Evolutionary conservation across 2,329 filamentous ascomycete species (phyloP).

Genomic region (Colletotrichum sidae): DNA sequence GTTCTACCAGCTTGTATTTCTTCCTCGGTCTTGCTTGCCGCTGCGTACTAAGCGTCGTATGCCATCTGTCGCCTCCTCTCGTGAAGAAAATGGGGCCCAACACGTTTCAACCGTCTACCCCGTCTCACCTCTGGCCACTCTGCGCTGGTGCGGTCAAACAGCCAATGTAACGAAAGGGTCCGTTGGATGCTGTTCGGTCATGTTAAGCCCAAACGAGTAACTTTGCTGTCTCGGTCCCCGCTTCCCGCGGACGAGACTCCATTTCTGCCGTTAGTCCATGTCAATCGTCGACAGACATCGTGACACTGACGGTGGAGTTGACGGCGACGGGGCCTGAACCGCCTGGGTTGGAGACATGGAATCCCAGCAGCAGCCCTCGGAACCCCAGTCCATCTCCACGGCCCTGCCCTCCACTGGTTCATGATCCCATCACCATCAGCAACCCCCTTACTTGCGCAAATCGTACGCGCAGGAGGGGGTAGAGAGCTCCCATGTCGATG

Average conservation of each 20-base stretch:
- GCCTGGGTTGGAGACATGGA: constrained; percentile 19
- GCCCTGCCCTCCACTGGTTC: constrained; percentile 26
- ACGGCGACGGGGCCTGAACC: constrained; percentile 1
- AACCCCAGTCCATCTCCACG: constrained; percentile 23
- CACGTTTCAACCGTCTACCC: constrained; percentile 24
- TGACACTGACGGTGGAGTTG: constrained; percentile 28
- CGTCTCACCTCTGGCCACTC: constrained; percentile 14
- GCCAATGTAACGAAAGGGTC: background rate
- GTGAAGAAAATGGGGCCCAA: constrained; percentile 3
- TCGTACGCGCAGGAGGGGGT: background rate
- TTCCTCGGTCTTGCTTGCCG: no score
- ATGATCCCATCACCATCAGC: constrained; percentile 15
- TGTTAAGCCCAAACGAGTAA: constrained; percentile 21
- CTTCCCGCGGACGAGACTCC: constrained; percentile 20
- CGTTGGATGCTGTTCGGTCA: constrained; percentile 9
- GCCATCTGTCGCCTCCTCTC: background rate
- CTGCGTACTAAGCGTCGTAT: background rate
- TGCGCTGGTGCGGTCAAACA: constrained; percentile 13
- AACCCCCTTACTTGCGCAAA: background rate
- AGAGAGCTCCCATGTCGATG: background rate
- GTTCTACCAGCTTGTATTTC: no score
- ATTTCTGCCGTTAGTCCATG: constrained; percentile 28
- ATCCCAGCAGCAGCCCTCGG: constrained; percentile 7
- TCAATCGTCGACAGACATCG: constrained; percentile 21
- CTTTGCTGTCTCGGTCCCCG: constrained; percentile 7